These are phyloP conservation scores for Neurospora sp. DNA, from an alignment of 2,329 filamentous ascomycete species.

Conservation along the genomic window DNA sequence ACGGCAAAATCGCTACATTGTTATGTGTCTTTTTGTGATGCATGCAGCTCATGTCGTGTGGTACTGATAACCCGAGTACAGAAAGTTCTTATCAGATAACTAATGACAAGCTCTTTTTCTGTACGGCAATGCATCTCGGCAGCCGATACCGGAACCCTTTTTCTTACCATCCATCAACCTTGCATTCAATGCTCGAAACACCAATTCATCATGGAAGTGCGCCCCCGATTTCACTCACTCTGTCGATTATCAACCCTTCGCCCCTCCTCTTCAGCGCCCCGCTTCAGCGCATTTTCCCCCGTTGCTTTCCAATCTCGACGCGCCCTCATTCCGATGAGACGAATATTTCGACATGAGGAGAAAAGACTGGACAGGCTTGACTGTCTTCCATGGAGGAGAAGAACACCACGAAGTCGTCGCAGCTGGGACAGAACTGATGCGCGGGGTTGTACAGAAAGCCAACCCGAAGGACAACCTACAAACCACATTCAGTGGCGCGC, in stretches of 20 bases:
- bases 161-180: background rate
- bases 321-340: background rate
- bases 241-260: background rate
- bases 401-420: background rate
- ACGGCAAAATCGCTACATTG: background rate
- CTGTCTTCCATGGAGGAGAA: background rate
- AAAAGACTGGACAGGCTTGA: no score
- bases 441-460: background rate
- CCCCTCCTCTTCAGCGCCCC: background rate
- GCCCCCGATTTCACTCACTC: background rate
- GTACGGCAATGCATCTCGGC: background rate
- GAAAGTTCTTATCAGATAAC: background rate
- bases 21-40: background rate
- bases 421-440: background rate
- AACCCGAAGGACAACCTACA: background rate
- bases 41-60: background rate
- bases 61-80: background rate
- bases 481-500: background rate
- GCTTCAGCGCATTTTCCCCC: background rate
- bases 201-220: background rate
- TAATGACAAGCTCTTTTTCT: background rate
- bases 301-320: background rate
- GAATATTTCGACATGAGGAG: background rate
- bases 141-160: background rate
- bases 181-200: background rate